These are phyloP conservation scores for Solanum hybrid DNA, from an alignment of 305 asterid genomes.

Conservation along the genomic window DNA sequence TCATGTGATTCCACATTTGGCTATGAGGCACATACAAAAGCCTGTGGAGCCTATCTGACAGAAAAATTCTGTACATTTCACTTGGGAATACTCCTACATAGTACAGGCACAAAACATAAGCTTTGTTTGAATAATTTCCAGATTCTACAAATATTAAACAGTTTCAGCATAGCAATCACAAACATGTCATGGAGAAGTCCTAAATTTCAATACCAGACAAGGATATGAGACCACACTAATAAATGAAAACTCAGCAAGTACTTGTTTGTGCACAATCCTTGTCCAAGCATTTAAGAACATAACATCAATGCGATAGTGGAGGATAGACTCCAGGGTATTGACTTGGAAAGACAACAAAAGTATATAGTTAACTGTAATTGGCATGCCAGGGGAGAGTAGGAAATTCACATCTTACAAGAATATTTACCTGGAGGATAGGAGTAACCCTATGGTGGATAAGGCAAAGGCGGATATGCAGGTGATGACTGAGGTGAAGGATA, in stretches of 20 bases:
- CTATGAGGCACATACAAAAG: not conserved
- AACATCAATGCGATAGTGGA: conserved; percentile 48
- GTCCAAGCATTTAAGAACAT: not conserved
- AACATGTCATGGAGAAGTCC: not conserved
- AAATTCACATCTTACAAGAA: not conserved
- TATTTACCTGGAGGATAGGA: conserved; percentile 53
- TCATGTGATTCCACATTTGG: not conserved
- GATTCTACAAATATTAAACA: not conserved
- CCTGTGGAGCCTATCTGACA: not conserved
- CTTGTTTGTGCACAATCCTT: not conserved
- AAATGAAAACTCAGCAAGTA: not conserved
- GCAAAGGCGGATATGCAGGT: conserved; percentile 34
- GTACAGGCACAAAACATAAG: not conserved
- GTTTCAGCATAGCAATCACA: not conserved
- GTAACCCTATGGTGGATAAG: conserved; percentile 35
- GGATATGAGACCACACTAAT: not conserved
- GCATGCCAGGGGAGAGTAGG: not conserved
- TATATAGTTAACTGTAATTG: not conserved
- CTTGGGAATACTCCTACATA: not conserved
- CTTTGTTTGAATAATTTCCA: not conserved
- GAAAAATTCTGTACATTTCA: not conserved
- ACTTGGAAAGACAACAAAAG: conserved; percentile 32
- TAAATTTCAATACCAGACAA: not conserved
- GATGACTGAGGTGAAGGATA: conserved; percentile 38
- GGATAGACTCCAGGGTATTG: conserved; percentile 65